phyloP scores from a whole-genome alignment of 345 rosid species.

The Mallotus nudiflorus region DNA sequence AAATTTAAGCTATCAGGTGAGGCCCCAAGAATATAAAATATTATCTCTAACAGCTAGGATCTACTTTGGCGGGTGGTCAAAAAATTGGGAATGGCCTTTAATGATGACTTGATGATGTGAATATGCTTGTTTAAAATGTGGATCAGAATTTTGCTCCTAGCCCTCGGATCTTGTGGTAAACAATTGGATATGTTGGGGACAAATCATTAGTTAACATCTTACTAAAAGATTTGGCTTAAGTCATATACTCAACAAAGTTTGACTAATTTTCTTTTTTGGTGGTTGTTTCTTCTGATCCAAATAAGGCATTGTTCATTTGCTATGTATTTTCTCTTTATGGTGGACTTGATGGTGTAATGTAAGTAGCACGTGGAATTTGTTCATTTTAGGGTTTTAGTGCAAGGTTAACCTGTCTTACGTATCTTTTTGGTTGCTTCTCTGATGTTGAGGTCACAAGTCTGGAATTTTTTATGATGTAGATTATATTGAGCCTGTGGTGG shows the following conservation, averaged over 20 bases:
- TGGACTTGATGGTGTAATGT: background rate
- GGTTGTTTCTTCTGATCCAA: background rate
- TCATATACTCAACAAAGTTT: background rate
- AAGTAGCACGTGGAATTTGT: background rate
- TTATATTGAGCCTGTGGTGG: constrained; percentile 95
- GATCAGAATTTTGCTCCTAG: background rate
- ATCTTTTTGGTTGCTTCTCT: constrained; percentile 5
- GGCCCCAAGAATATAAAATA: no score
- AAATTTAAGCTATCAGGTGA: background rate
- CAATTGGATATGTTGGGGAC: background rate
- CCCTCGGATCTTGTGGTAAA: background rate
- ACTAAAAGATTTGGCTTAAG: background rate
- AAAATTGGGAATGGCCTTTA: background rate
- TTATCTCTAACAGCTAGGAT: background rate
- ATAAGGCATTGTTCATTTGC: background rate
- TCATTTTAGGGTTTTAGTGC: background rate
- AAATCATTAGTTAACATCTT: background rate
- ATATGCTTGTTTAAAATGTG: background rate
- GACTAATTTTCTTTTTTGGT: background rate
- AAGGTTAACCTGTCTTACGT: background rate
- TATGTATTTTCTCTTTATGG: background rate
- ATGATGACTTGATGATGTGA: background rate
- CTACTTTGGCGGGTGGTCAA: background rate
- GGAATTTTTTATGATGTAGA: constrained; percentile 46
- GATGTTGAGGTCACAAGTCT: constrained; percentile 25